Evolutionary conservation across 805 yeast genomes (phyloP).

Genomic region (Nadsonia fulvescens): DNA sequence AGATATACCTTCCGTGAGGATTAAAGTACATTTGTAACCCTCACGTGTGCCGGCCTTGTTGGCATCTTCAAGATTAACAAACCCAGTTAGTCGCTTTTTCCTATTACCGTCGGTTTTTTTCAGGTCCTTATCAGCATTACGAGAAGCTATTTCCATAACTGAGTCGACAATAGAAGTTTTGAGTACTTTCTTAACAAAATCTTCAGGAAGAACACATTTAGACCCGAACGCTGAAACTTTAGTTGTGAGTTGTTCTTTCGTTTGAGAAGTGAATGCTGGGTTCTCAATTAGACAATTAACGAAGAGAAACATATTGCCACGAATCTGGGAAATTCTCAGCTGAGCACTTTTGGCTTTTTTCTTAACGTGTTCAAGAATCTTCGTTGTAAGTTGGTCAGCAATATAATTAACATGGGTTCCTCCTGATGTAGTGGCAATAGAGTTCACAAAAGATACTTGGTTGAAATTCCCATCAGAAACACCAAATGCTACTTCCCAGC

Average conservation of each 20-base stretch:
- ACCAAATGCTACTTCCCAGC: constrained; percentile 96
- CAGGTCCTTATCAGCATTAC: constrained; percentile 73
- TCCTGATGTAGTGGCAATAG: constrained; percentile 93
- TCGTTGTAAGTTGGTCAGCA: constrained; percentile 67
- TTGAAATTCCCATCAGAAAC: constrained; percentile 79
- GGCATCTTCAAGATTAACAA: constrained; percentile 85
- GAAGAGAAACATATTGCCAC: constrained; percentile 77
- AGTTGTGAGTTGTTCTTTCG: constrained; percentile 89
- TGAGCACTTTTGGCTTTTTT: constrained; percentile 48
- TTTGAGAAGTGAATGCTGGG: constrained; percentile 95
- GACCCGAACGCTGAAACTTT: constrained; percentile 82
- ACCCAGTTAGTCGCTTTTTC: constrained; percentile 71
- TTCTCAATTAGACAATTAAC: constrained; percentile 85
- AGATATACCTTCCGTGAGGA: constrained; percentile 93
- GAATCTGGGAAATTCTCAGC: constrained; percentile 76
- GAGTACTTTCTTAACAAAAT: constrained; percentile 51
- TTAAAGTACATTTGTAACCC: constrained; percentile 80
- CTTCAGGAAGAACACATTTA: constrained; percentile 57
- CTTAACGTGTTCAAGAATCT: constrained; percentile 54
- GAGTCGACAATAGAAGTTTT: constrained; percentile 55
- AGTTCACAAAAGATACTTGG: constrained; percentile 92
- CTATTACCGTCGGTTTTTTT: constrained; percentile 74
- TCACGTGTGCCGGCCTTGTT: constrained; percentile 90
- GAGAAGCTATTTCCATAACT: constrained; percentile 66
- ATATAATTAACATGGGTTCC: constrained; percentile 88